Evolutionary conservation across 805 yeast genomes (phyloP), one percentile per base, ranked within the genome.

Genomic region (Ogataea angusta): DNA sequence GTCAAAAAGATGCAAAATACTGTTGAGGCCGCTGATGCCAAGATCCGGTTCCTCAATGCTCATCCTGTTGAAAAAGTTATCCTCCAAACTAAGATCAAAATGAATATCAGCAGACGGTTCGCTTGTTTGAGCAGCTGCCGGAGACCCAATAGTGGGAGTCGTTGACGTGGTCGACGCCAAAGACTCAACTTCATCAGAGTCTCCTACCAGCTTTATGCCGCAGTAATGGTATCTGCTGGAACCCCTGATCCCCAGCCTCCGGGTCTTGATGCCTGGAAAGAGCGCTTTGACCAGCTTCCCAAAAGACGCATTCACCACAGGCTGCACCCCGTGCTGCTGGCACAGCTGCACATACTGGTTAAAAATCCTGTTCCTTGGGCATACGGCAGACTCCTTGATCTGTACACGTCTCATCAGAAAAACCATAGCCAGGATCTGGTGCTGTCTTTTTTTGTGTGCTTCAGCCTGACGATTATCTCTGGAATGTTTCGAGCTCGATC

Each of bases 201-300:
- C 69, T 34, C 67, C 67, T 31, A 62, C 54, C 18, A 73, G 51
- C 49, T 71, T 73, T 38, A 89, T 70, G 3, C 95, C 95, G 61
- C 91, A 84, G 56, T 86, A 88, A 59, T 87, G 95, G 61, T 89
- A 89, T 57, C 83, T 83, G 15, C 91, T 80, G 54, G 82, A 84
- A 2, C 90, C 90, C 36, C 95, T 70, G 59, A 81, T 77, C 2
- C 96, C 96, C 38, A 88, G 67, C 39, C 96, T 71, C 48, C 95
- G 73, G 0, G 93, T 84, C 22, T 80, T 78, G 46, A 86, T 67
- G 40, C 69, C 67, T 0, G 95, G 93, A 52, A 74, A 83, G 4
- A 78, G 62, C 4, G 80, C 66, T 43, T 81, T 69, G 14, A 85
- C 86, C 30, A 83, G 64, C 53, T 82, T 85, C 4, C 95, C 95